Evolutionary conservation across 306 rosid genomes (phyloP), one percentile per base, ranked within the genome.

Genomic region (Vicia villosa): DNA sequence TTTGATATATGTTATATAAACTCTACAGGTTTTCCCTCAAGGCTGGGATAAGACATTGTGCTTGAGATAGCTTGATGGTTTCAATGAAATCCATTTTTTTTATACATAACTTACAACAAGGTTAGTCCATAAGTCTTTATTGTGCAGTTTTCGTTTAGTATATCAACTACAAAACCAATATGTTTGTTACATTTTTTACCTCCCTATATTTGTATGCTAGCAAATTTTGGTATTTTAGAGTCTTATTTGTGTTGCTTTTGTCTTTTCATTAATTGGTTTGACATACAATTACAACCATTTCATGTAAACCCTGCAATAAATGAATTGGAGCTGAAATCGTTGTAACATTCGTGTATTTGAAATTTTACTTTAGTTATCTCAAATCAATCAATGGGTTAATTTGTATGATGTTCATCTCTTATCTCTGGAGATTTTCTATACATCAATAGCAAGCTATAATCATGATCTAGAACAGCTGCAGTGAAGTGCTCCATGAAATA

Each of bases 11-110:
- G 0, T 72, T 16, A 17, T 15, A 1, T 72, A 26, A 56, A 38
- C 80, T 60, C 21, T 41, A 36, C 82, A 94, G 98, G 98, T 87
- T 79, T 94, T 94, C 63, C 98, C 98, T 63, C 90, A 85, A 84
- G 98, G 98, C 72, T 94, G 98, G 98, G 98, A 94, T 83, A 94
- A 94, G 85, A 94, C 98, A 74, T 94, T 85, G 81, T 88, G 96
- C 91, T 70, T 94, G 81, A 88, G 80, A 77, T 94, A 83, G 85
- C 92, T 94, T 17, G 89, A 90, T 28, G 88, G 63, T 36, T 94
- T 88, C 81, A 76, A 70, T 79, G 96, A 94, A 80, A 87, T 94
- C 76, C 98, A 94, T 81, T 94, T 94, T 86, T 94, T 94, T 58
- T 97, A 97, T 52, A 94, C 86, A 94, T 88, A 86, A 94, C 97